Percentiles rank a stretch among this genome's conserved stretches.
These are phyloP conservation scores for Heliocybe sulcata DNA, from an alignment of 1,284 basidiomycete species.

Conservation along the genomic window DNA sequence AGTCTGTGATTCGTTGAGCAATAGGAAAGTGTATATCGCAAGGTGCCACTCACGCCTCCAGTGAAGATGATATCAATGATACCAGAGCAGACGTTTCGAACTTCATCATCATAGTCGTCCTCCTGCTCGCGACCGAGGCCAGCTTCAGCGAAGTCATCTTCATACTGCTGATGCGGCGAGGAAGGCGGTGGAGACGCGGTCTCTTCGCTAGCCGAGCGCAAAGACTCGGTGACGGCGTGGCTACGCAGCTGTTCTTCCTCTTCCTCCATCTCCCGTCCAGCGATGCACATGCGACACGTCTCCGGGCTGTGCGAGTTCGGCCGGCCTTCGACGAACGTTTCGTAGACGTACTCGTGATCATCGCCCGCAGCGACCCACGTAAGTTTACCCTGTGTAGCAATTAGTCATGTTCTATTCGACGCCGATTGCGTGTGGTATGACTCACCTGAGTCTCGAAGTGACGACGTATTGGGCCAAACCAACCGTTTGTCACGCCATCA, in stretches of 20 bases:
- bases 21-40: constrained; percentile 3
- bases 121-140: constrained; percentile 8
- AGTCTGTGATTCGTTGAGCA: constrained; percentile 27
- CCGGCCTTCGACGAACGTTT: constrained; percentile 25
- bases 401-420: not conserved
- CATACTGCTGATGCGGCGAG: constrained; percentile 9
- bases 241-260: constrained; percentile 17
- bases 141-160: constrained; percentile 13
- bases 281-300: constrained; percentile 26
- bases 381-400: constrained; percentile 8
- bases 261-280: constrained; percentile 10
- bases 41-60: constrained; percentile 34
- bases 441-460: constrained; percentile 17
- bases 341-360: constrained; percentile 22
- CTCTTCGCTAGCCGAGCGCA: not conserved
- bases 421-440: not conserved
- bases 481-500: constrained; percentile 47
- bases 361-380: constrained; percentile 9
- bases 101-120: constrained; percentile 8
- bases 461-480: constrained; percentile 31
- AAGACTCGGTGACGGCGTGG: constrained; percentile 4
- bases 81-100: constrained; percentile 32
- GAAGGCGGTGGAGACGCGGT: not conserved
- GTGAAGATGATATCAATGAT: constrained; percentile 51
- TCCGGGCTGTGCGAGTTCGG: constrained; percentile 33